A percentile compares a stretch with the other conserved stretches of the same genome.
Evolutionary conservation across 352 stramenopile genomes (phyloP).

Genomic region (Phytophthora syringae): DNA sequence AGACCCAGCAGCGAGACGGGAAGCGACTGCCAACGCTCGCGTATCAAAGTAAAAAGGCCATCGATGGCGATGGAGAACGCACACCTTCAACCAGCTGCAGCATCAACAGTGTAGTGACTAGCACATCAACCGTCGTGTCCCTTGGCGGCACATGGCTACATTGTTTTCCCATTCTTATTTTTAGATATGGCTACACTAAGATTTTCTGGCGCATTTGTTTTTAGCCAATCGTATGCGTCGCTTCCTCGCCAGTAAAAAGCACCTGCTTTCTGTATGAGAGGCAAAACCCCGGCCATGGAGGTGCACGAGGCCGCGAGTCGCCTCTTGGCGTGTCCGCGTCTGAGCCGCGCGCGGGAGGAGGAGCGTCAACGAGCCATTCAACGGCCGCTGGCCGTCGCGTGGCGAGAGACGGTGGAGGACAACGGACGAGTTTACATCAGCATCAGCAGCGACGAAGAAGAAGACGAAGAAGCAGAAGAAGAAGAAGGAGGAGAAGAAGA

Average conservation of each 20-base stretch:
- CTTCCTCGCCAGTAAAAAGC: constrained; percentile 30
- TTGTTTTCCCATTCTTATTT: no score
- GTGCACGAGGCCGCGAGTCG: constrained; percentile 42
- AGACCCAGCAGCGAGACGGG: constrained; percentile 32
- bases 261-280: constrained; percentile 27
- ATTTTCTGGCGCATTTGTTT: no score
- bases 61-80: constrained; percentile 34
- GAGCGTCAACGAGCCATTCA: constrained; percentile 87
- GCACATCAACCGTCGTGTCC: constrained; percentile 6
- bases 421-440: constrained; percentile 68
- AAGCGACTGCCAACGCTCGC: constrained; percentile 43
- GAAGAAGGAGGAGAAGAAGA: constrained; percentile 13
- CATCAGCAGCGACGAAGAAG: constrained; percentile 49
- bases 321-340: constrained; percentile 41
- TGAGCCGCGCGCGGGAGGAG: constrained; percentile 43
- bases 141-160: not conserved
- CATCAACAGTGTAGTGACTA: not conserved
- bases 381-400: constrained; percentile 76
- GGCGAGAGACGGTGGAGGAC: constrained; percentile 59
- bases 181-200: not conserved
- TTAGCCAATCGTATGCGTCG: constrained; percentile 29
- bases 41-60: constrained; percentile 24
- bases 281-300: constrained; percentile 24
- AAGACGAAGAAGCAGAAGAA: constrained; percentile 22
- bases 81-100: not conserved